A percentile compares a stretch with the other conserved stretches of the same genome.
Evolutionary conservation across 805 yeast species (phyloP).

Genomic region (Maudiozyma turicensis): DNA sequence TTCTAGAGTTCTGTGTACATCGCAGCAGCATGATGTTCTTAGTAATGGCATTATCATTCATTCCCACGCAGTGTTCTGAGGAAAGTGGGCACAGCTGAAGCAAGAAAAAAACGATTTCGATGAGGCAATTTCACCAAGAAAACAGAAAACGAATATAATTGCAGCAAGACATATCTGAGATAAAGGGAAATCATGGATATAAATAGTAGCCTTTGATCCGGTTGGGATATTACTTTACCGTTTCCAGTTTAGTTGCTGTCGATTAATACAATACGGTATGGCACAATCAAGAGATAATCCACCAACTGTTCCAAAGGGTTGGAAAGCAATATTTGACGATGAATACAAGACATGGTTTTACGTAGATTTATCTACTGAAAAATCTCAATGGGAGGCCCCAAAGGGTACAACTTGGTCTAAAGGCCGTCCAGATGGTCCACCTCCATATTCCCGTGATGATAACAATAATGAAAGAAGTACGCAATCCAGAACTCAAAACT

Average conservation of each 20-base stretch:
- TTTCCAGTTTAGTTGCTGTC: not conserved
- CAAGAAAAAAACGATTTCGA: no score
- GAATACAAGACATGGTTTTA: constrained; percentile 68
- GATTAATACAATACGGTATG: constrained; percentile 5
- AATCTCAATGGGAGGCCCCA: constrained; percentile 91
- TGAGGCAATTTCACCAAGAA: no score
- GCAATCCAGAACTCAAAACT: constrained; percentile 10
- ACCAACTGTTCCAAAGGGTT: constrained; percentile 55
- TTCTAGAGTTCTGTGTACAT: not conserved
- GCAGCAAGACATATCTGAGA: no score
- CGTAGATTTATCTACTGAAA: constrained; percentile 60
- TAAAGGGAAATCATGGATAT: no score
- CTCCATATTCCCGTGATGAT: constrained; percentile 27
- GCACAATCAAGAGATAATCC: constrained; percentile 28
- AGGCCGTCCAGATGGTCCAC: constrained; percentile 26
- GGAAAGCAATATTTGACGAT: constrained; percentile 68
- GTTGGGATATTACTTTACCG: no score
- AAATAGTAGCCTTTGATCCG: no score
- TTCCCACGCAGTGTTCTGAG: no score
- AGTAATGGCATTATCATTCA: no score
- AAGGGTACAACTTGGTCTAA: constrained; percentile 38
- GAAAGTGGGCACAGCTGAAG: no score
- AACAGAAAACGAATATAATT: no score
- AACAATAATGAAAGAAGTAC: not conserved
- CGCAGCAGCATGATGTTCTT: not conserved